These are phyloP conservation scores for Catunica adiposa DNA, from an alignment of 2,329 filamentous ascomycete species.

Conservation along the genomic window DNA sequence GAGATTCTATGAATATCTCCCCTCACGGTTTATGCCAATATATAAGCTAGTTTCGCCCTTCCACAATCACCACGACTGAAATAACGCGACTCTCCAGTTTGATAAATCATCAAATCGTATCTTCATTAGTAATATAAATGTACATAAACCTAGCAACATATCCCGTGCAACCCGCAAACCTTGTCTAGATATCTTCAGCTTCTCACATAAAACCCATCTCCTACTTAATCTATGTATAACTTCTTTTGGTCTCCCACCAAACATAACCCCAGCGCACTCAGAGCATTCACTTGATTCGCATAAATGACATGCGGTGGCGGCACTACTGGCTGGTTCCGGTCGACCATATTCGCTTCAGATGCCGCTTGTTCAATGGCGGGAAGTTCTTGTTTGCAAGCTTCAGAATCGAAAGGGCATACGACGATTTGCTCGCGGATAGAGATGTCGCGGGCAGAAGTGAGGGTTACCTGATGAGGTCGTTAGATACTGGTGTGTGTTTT, in stretches of 20 bases:
- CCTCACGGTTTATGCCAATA: too few species aligned
- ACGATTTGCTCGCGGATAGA: conserved; percentile 81
- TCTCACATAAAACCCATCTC: neutral
- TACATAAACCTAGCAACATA: neutral
- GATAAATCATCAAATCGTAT: too few species aligned
- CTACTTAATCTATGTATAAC: conserved; percentile 46
- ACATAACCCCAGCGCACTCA: conserved; percentile 46
- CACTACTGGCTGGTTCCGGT: conserved; percentile 81
- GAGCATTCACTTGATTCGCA: conserved; percentile 52
- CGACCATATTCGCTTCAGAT: conserved; percentile 20
- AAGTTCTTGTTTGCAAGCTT: conserved; percentile 96
- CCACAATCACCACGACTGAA: too few species aligned
- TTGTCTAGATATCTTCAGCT: neutral
- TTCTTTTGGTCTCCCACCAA: conserved; percentile 48
- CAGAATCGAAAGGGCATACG: conserved; percentile 87
- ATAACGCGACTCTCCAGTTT: too few species aligned
- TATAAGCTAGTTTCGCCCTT: neutral
- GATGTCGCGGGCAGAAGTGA: conserved; percentile 79
- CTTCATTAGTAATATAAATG: neutral
- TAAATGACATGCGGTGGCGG: conserved; percentile 72
- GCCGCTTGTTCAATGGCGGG: conserved; percentile 71
- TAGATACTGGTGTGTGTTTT: conserved; percentile 28
- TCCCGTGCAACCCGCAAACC: too few species aligned
- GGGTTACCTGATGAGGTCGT: conserved; percentile 18
- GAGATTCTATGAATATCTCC: too few species aligned